Conservation (phyloP, 148 eudicot genomes). For the Rhododendron williamsianum region DNA sequence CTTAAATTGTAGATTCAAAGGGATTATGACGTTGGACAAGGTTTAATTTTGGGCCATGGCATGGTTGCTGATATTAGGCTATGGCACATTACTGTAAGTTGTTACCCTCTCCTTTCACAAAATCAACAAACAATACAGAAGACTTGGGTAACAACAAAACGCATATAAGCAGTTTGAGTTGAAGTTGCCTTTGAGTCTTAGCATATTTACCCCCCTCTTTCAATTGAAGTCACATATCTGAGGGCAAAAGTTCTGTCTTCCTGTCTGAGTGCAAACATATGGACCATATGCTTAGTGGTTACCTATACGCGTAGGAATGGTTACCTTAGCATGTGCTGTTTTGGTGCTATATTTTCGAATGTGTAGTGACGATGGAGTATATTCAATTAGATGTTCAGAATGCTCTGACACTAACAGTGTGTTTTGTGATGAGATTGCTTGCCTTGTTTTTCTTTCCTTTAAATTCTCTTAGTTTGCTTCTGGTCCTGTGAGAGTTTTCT, state of each 20-base stretch:
- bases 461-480: neutral
- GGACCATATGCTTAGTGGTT: neutral
- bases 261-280: neutral
- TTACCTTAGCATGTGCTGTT: conserved; percentile 4
- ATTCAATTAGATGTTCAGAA: neutral
- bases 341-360: neutral
- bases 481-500: neutral
- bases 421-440: neutral
- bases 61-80: neutral
- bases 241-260: neutral
- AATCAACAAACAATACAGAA: neutral
- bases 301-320: neutral
- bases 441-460: neutral
- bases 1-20: neutral
- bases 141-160: neutral
- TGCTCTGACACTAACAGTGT: neutral
- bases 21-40: neutral
- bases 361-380: too few species aligned
- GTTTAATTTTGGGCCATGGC: neutral
- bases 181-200: neutral
- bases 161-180: neutral
- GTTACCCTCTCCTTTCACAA: neutral
- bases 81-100: neutral
- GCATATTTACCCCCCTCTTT: neutral
- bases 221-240: neutral